Conservation (phyloP, 306 rosid genomes). For the Ceratonia siliqua region DNA sequence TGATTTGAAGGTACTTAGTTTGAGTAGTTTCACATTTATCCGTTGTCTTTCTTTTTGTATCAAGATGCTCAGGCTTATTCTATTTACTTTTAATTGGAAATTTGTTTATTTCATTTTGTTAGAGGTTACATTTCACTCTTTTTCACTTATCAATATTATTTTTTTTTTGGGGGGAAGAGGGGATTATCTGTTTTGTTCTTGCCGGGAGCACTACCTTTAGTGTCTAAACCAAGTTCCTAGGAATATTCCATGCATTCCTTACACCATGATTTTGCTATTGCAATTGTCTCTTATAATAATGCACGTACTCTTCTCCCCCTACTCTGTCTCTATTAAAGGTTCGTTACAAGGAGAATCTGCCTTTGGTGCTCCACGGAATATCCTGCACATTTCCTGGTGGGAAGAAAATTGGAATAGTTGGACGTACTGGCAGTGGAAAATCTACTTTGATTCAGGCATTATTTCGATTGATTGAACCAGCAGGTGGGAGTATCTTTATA, state of each 20-base stretch:
- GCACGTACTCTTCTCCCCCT: background rate
- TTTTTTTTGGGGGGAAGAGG: background rate
- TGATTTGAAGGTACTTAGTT: conserved; percentile 71
- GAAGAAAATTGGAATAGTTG: conserved; percentile 92
- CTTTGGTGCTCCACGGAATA: conserved; percentile 81
- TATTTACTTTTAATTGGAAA: background rate
- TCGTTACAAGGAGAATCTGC: conserved; percentile 94
- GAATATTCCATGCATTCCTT: background rate
- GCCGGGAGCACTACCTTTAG: conserved; percentile 4
- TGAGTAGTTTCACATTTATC: conserved; percentile 9
- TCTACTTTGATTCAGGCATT: conserved; percentile 93
- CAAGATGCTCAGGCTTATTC: background rate
- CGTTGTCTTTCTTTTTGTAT: conserved; percentile 11
- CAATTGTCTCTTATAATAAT: background rate
- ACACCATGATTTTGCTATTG: conserved; percentile 7
- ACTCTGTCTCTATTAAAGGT: conserved; percentile 47
- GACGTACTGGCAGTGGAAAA: conserved; percentile 96
- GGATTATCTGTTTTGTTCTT: background rate
- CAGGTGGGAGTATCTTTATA: conserved; percentile 70
- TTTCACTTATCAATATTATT: background rate
- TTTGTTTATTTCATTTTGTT: background rate
- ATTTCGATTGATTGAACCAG: conserved; percentile 86
- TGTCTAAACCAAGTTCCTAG: conserved; percentile 21
- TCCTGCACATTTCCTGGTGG: conserved; percentile 88
- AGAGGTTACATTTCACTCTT: background rate